Percentiles rank a stretch among this genome's conserved stretches.
phyloP scores from a whole-genome alignment of 148 eudicot genomes.

The Nyssa sinensis region DNA sequence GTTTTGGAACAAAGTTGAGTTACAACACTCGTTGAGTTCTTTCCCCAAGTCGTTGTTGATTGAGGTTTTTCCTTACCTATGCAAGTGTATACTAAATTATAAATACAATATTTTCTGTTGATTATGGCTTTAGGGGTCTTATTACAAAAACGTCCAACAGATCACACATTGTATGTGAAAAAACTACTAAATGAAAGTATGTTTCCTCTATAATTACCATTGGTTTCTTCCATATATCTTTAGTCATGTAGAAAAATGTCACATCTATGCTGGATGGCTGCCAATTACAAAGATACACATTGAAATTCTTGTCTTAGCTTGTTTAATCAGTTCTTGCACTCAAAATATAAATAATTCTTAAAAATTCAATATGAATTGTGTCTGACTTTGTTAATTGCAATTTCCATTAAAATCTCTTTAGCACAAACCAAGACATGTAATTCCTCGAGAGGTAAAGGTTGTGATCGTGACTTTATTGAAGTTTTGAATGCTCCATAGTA shows the following conservation, averaged over 20 bases:
- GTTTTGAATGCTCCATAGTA: too few relatives aligned
- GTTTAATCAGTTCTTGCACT: too few relatives aligned
- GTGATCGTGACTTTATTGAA: too few relatives aligned
- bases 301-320: too few relatives aligned
- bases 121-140: not conserved
- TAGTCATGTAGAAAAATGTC: not conserved
- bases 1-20: conserved; percentile 6
- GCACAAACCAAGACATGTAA: too few relatives aligned
- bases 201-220: not conserved
- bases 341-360: too few relatives aligned
- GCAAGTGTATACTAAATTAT: not conserved
- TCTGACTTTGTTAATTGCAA: too few relatives aligned
- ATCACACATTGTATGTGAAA: not conserved
- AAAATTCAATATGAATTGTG: too few relatives aligned
- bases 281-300: too few relatives aligned
- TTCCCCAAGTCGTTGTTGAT: not conserved
- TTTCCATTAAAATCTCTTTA: too few relatives aligned
- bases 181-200: not conserved
- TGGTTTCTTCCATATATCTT: not conserved
- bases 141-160: not conserved
- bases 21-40: not conserved
- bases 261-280: not conserved
- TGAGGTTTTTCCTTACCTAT: not conserved
- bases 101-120: not conserved
- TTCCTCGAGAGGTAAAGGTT: too few relatives aligned